phyloP scores from a whole-genome alignment of 2,329 filamentous ascomycete species.

The Fonsecaea nubica region DNA sequence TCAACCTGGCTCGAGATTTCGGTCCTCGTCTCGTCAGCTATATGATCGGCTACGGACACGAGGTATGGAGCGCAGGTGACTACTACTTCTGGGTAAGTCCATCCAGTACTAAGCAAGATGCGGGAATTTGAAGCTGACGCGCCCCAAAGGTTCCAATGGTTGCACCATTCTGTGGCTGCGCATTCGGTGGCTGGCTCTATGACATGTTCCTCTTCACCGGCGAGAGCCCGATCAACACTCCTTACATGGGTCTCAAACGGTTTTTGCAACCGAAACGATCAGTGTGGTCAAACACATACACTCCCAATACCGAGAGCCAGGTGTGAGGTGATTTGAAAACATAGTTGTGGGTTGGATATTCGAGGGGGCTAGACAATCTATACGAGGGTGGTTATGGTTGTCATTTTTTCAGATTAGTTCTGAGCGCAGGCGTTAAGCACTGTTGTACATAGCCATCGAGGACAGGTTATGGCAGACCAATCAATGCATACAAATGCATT shows the following conservation, averaged over 20 bases:
- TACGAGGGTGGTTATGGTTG: background rate
- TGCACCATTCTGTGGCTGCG: slow-evolving; percentile 69
- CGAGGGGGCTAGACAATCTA: background rate
- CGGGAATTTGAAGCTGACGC: slow-evolving; percentile 23
- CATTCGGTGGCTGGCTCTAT: slow-evolving; percentile 70
- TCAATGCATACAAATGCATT: background rate
- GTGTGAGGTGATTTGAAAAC: slow-evolving; percentile 15
- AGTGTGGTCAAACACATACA: slow-evolving; percentile 39
- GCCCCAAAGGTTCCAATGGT: slow-evolving; percentile 70
- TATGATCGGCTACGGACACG: slow-evolving; percentile 69
- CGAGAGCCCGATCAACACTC: slow-evolving; percentile 70
- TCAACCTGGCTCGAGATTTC: slow-evolving; percentile 76
- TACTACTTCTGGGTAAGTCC: slow-evolving; percentile 74
- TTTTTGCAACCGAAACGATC: slow-evolving; percentile 47
- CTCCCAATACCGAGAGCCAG: slow-evolving; percentile 25
- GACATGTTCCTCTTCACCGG: slow-evolving; percentile 73
- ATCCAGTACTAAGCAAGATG: background rate
- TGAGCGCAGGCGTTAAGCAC: background rate
- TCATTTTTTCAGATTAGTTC: background rate
- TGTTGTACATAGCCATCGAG: background rate
- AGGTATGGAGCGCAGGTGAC: slow-evolving; percentile 70
- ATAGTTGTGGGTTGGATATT: background rate
- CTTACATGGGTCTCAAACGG: slow-evolving; percentile 67
- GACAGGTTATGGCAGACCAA: background rate
- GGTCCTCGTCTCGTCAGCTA: slow-evolving; percentile 71